These are phyloP conservation scores for Alternaria infectoria DNA, from an alignment of 2,329 filamentous ascomycete genomes.

Conservation along the genomic window DNA sequence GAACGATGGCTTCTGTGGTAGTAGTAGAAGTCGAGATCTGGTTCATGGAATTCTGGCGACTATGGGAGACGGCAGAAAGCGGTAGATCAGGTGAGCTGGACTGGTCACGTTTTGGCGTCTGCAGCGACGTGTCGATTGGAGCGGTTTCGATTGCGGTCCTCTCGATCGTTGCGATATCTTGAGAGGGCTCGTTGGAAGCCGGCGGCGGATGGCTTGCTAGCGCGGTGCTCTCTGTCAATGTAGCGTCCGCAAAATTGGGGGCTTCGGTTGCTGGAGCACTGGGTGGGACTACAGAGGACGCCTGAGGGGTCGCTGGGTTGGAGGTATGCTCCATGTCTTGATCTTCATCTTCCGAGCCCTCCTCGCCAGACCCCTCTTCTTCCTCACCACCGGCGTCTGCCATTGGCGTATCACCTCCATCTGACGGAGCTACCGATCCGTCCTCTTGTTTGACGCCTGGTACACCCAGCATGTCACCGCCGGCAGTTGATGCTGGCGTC, in stretches of 20 bases:
- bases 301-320: slow-evolving; percentile 48
- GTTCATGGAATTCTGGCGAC: slow-evolving; percentile 45
- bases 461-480: slow-evolving; percentile 32
- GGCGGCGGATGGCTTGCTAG: slow-evolving; percentile 6
- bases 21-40: slow-evolving; percentile 31
- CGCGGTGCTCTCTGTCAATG: not conserved
- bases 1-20: slow-evolving; percentile 6
- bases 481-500: slow-evolving; percentile 30
- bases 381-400: slow-evolving; percentile 52
- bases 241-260: slow-evolving; percentile 7
- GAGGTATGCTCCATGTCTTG: slow-evolving; percentile 56
- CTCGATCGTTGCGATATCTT: slow-evolving; percentile 10
- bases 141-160: slow-evolving; percentile 3
- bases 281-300: slow-evolving; percentile 12
- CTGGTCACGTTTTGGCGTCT: slow-evolving; percentile 30
- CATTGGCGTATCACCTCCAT: slow-evolving; percentile 49
- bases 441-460: slow-evolving; percentile 48
- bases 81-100: slow-evolving; percentile 54
- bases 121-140: slow-evolving; percentile 6
- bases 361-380: slow-evolving; percentile 57
- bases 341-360: slow-evolving; percentile 54
- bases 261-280: slow-evolving; percentile 19
- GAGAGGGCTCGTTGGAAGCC: slow-evolving; percentile 11
- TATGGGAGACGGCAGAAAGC: slow-evolving; percentile 47
- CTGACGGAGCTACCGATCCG: slow-evolving; percentile 46